A percentile compares a stretch with the other conserved stretches of the same genome.
Conservation (phyloP, 2,329 filamentous ascomycete genomes). For the Ustulina deusta region DNA sequence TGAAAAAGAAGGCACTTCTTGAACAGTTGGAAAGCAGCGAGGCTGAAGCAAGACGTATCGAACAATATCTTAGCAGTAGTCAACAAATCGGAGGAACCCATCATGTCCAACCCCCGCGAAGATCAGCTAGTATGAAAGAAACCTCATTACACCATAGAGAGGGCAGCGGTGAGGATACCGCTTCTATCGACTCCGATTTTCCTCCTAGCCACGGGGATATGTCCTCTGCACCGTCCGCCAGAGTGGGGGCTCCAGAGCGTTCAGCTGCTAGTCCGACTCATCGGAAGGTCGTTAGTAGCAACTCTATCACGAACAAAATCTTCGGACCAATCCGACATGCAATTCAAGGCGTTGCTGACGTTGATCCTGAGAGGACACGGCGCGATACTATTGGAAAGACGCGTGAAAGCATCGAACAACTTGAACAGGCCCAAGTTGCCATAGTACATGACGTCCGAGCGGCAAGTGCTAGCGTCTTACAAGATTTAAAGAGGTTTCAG, state of each 20-base stretch:
- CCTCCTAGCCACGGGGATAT: conserved; percentile 86
- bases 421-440: conserved; percentile 90
- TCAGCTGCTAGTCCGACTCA: conserved; percentile 66
- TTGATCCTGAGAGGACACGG: conserved; percentile 92
- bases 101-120: conserved; percentile 67
- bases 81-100: conserved; percentile 62
- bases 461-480: conserved; percentile 87
- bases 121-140: conserved; percentile 73
- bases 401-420: conserved; percentile 82
- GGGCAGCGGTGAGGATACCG: conserved; percentile 78
- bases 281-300: conserved; percentile 85
- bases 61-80: conserved; percentile 86
- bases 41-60: conserved; percentile 89
- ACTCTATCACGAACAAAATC: conserved; percentile 91
- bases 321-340: conserved; percentile 96
- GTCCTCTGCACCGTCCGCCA: conserved; percentile 75
- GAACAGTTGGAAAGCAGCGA: conserved; percentile 95
- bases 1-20: conserved; percentile 84
- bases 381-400: conserved; percentile 97
- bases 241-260: conserved; percentile 75
- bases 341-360: conserved; percentile 94
- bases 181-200: conserved; percentile 95
- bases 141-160: conserved; percentile 64
- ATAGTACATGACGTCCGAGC: conserved; percentile 94
- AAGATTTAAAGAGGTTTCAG: conserved; percentile 93